Percentiles rank a stretch among this genome's conserved stretches.
phyloP scores from a whole-genome alignment of 164 flowering plant species.

The Litsea cubeba region DNA sequence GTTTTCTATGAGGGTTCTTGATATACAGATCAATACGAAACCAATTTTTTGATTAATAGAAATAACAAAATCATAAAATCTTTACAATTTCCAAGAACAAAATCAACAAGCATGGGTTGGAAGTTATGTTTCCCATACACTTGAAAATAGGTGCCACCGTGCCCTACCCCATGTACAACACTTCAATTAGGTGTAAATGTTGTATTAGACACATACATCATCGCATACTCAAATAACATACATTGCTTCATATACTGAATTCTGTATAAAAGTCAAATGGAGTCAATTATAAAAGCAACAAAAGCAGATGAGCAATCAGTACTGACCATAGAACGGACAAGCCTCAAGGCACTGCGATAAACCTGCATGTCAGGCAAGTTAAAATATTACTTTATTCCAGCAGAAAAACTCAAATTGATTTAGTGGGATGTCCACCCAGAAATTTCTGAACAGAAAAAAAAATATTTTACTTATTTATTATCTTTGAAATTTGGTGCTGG shows the following conservation, averaged over 20 bases:
- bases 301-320: background rate
- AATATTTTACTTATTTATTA: background rate
- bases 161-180: background rate
- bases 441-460: background rate
- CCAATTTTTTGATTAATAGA: too few relatives aligned
- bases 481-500: too few relatives aligned
- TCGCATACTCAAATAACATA: too few relatives aligned
- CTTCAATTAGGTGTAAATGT: too few relatives aligned
- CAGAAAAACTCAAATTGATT: background rate
- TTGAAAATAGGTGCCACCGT: background rate
- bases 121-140: background rate
- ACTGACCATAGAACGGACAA: constrained; percentile 94
- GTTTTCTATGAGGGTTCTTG: background rate
- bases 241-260: too few relatives aligned
- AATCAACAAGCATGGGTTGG: too few relatives aligned
- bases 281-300: background rate
- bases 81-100: background rate
- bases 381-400: background rate
- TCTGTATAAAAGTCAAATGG: too few relatives aligned
- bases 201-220: too few relatives aligned
- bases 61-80: too few relatives aligned
- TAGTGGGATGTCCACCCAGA: background rate
- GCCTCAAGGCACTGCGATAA: constrained; percentile 91
- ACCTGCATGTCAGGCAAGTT: constrained; percentile 44
- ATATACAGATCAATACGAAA: background rate